Evolutionary conservation across 2,329 filamentous ascomycete species (phyloP).

Genomic region (Nemania serpens): DNA sequence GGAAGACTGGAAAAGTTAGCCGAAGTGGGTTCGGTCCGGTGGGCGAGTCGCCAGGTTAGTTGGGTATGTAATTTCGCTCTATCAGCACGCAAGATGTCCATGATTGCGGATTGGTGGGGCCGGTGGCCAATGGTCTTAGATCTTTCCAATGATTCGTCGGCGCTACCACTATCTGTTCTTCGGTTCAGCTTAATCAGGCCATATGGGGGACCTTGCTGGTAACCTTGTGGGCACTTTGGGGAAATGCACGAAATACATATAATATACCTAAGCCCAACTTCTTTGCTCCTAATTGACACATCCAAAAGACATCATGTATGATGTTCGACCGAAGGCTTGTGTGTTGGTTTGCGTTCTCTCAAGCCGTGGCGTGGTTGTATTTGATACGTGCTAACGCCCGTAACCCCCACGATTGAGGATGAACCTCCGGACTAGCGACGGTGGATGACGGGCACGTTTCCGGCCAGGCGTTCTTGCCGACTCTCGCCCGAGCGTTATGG

Average conservation of each 20-base stretch:
- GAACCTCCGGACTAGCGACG: no score
- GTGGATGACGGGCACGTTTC: neutral
- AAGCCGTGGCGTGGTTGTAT: neutral
- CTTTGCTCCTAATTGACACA: neutral
- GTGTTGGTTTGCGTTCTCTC: neutral
- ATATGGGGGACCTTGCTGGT: conserved; percentile 25
- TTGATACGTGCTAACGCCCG: neutral
- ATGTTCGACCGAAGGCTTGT: neutral
- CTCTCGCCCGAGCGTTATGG: neutral
- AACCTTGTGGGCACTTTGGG: conserved; percentile 20
- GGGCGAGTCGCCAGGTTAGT: neutral
- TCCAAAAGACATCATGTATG: neutral
- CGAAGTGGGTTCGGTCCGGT: neutral
- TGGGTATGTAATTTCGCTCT: neutral
- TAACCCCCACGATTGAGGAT: neutral
- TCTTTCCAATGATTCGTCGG: conserved; percentile 3
- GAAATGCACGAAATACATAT: conserved; percentile 9
- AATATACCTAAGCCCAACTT: neutral
- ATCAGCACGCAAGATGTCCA: neutral
- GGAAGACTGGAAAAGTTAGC: no score
- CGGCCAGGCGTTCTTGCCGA: neutral
- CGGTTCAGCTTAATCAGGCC: neutral
- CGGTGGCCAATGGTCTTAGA: neutral
- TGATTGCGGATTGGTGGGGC: neutral
- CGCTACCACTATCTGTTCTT: neutral